A percentile compares a stretch with the other conserved stretches of the same genome.
phyloP scores from a whole-genome alignment of 2,329 filamentous ascomycete genomes.

The Ascochyta pisi region DNA sequence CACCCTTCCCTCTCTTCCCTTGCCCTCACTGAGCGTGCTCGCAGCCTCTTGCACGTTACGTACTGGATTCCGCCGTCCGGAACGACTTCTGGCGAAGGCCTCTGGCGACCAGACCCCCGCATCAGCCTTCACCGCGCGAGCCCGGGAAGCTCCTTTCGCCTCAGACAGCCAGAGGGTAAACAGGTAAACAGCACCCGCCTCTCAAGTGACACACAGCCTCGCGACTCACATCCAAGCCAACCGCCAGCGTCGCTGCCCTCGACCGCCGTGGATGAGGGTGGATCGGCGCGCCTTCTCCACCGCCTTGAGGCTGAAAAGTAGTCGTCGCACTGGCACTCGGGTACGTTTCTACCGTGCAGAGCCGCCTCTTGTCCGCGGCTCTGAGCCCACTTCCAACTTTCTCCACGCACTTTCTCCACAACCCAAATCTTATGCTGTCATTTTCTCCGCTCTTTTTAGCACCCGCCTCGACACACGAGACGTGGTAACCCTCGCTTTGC shows the following conservation, averaged over 20 bases:
- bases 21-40: constrained; percentile 7
- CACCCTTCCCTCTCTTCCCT: background rate
- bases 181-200: constrained; percentile 8
- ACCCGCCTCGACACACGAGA: constrained; percentile 12
- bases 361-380: constrained; percentile 35
- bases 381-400: constrained; percentile 22
- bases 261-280: constrained; percentile 18
- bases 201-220: constrained; percentile 13
- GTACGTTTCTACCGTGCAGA: constrained; percentile 48
- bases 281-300: constrained; percentile 46
- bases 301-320: constrained; percentile 47
- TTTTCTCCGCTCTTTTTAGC: constrained; percentile 15
- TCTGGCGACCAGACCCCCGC: constrained; percentile 16
- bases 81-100: constrained; percentile 14
- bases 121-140: constrained; percentile 20
- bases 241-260: constrained; percentile 1
- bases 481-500: constrained; percentile 22
- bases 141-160: constrained; percentile 16
- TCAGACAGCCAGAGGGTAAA: constrained; percentile 2
- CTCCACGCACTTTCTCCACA: constrained; percentile 23
- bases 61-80: constrained; percentile 14
- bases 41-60: constrained; percentile 12
- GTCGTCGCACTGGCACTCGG: constrained; percentile 46
- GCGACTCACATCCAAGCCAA: constrained; percentile 9
- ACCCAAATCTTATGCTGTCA: constrained; percentile 19